phyloP scores from a whole-genome alignment of 768 basidiomycete species.

The Cubamyces sp. region DNA sequence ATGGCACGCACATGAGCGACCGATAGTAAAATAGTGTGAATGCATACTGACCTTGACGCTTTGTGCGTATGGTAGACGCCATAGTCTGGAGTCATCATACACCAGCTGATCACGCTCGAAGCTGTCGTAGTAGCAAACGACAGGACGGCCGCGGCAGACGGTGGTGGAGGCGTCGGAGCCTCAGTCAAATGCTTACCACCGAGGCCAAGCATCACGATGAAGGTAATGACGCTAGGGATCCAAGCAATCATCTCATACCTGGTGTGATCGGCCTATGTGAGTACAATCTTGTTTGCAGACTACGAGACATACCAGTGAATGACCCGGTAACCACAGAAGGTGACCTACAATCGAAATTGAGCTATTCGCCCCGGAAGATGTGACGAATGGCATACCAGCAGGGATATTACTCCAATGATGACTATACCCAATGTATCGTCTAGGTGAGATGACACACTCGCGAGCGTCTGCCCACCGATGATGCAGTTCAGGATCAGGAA shows the following conservation, averaged over 20 bases:
- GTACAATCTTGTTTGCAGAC: no score
- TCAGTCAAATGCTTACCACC: constrained; percentile 41
- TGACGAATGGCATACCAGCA: constrained; percentile 32
- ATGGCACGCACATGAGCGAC: no score
- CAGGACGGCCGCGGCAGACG: constrained; percentile 41
- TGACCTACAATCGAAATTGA: constrained; percentile 27
- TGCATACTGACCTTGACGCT: constrained; percentile 33
- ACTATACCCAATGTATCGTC: constrained; percentile 45
- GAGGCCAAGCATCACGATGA: constrained; percentile 43
- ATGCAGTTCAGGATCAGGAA: constrained; percentile 56
- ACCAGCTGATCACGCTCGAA: constrained; percentile 49
- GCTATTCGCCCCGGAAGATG: background rate
- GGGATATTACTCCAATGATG: constrained; percentile 44
- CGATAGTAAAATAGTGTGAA: no score
- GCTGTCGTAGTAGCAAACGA: constrained; percentile 50
- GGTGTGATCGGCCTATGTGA: background rate
- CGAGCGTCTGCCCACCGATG: constrained; percentile 52
- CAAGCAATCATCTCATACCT: constrained; percentile 45
- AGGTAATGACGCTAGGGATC: constrained; percentile 44
- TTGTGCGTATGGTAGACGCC: constrained; percentile 48
- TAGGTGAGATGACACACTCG: constrained; percentile 40
- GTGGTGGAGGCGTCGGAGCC: constrained; percentile 31
- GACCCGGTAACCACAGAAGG: constrained; percentile 41
- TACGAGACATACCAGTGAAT: constrained; percentile 36
- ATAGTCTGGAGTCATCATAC: constrained; percentile 50